Evolutionary conservation across 2,329 filamentous ascomycete species (phyloP), one percentile per base, ranked within the genome.

Genomic region (Botrytis cinerea): DNA sequence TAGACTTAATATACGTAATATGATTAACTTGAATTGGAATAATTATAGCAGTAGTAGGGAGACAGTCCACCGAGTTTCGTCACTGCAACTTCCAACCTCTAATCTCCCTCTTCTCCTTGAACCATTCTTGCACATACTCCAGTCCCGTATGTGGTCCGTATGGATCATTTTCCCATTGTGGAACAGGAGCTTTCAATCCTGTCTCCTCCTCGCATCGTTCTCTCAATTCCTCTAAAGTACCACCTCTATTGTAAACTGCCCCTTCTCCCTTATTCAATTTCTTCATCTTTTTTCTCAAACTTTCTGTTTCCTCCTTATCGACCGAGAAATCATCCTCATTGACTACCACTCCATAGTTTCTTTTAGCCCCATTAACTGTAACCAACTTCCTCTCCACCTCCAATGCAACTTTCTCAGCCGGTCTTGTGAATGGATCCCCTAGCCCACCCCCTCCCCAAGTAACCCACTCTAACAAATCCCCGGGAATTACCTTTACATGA

Each of bases 161-260:
- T 22, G 70, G 70, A 54, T 71, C 70, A n/a, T 71, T 64, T 25
- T 63, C 60, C 70, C 60, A 71, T 14, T 71, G 70, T 20, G 59
- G 59, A 28, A 32, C 51, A 35, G 69, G 69, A n/a, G 69, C 59
- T 43, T 71, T 63, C 43, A 63, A 38, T 40, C 69, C 45, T 9
- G 69, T 54, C 32, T 71, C 59, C 59, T 71, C 57, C 43, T 71
- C 32, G 22, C 69, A 71, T 25, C 43, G 14, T 54, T 60, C 59
- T 46, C 43, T 22, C 28, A 71, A 54, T 35, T 71, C 45, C 25
- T 63, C 69, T 28, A 63, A 20, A 22, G 69, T 62, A 8, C 69
- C 69, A 2, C 69, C 69, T 63, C 59, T 63, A n/a, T 71, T 59
- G 20, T 71, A 71, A 38, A 63, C 28, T 12, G 51, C 14, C 1